Evolutionary conservation across 352 stramenopile species (phyloP).

Genomic region (Phytophthora megakarya): DNA sequence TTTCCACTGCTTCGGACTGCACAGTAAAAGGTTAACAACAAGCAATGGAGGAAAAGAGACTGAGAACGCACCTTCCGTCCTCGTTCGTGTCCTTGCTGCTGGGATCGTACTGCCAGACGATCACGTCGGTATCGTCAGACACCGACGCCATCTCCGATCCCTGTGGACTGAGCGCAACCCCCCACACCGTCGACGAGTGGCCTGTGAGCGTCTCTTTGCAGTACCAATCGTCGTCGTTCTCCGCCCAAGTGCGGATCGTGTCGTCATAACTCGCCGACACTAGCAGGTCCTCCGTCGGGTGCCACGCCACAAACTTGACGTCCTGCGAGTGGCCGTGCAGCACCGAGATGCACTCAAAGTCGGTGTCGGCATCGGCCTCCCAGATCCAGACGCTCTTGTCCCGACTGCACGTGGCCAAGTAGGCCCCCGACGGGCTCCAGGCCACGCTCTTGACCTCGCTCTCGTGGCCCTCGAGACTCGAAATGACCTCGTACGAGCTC

Average conservation of each 20-base stretch:
- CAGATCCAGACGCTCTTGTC: constrained; percentile 99
- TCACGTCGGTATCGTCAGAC: constrained; percentile 93
- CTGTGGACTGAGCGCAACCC: constrained; percentile 76
- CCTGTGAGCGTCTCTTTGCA: constrained; percentile 91
- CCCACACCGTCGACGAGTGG: constrained; percentile 96
- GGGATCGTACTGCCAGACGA: constrained; percentile 91
- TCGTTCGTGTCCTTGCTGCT: constrained; percentile 55
- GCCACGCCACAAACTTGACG: constrained; percentile 96
- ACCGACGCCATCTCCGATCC: constrained; percentile 86
- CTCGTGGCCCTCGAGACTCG: constrained; percentile 97
- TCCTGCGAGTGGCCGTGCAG: constrained; percentile 96
- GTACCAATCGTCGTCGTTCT: constrained; percentile 98
- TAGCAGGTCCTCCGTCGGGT: constrained; percentile 85
- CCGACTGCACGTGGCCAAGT: constrained; percentile 97
- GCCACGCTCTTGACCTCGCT: constrained; percentile 97
- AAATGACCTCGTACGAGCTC: constrained; percentile 92
- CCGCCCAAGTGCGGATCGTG: constrained; percentile 95
- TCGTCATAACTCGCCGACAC: constrained; percentile 96
- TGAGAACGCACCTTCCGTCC: constrained; percentile 47
- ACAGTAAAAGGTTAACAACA: neutral
- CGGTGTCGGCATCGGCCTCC: constrained; percentile 93
- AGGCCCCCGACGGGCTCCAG: constrained; percentile 93
- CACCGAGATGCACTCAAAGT: constrained; percentile 98
- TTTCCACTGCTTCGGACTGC: constrained; percentile 79
- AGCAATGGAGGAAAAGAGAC: neutral